Percentiles rank a stretch among this genome's conserved stretches.
phyloP scores from a whole-genome alignment of 1,139 yeast genomes.

The Candida albicans region DNA sequence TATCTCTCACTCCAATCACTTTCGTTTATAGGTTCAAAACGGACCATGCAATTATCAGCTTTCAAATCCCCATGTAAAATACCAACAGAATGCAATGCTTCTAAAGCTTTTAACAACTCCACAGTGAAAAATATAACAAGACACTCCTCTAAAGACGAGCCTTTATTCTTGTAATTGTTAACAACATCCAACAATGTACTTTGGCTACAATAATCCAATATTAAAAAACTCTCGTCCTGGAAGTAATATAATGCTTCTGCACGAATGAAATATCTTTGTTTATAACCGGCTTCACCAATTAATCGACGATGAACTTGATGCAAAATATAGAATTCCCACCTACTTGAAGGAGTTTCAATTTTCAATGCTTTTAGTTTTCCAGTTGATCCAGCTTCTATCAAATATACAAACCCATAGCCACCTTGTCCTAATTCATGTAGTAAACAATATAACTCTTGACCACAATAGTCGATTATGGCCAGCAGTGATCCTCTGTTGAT shows the following conservation, averaged over 20 bases:
- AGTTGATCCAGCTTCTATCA: constrained; percentile 59
- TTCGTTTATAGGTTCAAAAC: constrained; percentile 36
- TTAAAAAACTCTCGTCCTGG: constrained; percentile 71
- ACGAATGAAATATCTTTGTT: constrained; percentile 27
- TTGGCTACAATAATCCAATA: constrained; percentile 67
- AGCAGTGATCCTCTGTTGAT: constrained; percentile 40
- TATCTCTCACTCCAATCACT: constrained; percentile 26
- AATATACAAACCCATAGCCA: constrained; percentile 76
- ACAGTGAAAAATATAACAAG: constrained; percentile 63
- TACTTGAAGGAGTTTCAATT: constrained; percentile 66
- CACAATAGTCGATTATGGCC: constrained; percentile 49
- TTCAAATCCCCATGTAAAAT: constrained; percentile 85
- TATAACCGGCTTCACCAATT: constrained; percentile 2
- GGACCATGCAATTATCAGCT: constrained; percentile 84
- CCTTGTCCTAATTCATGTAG: constrained; percentile 72
- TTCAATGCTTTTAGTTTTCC: constrained; percentile 69
- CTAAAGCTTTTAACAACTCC: constrained; percentile 61
- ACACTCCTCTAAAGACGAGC: constrained; percentile 54
- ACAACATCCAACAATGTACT: constrained; percentile 80
- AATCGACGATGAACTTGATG: constrained; percentile 50
- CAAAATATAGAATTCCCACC: constrained; percentile 83
- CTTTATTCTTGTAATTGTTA: constrained; percentile 40
- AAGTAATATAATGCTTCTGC: constrained; percentile 58
- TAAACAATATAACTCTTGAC: constrained; percentile 55
- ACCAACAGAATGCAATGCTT: constrained; percentile 60